These are phyloP conservation scores for Geotrichum citri-aurantii DNA, from an alignment of 1,139 yeast genomes.

Conservation along the genomic window DNA sequence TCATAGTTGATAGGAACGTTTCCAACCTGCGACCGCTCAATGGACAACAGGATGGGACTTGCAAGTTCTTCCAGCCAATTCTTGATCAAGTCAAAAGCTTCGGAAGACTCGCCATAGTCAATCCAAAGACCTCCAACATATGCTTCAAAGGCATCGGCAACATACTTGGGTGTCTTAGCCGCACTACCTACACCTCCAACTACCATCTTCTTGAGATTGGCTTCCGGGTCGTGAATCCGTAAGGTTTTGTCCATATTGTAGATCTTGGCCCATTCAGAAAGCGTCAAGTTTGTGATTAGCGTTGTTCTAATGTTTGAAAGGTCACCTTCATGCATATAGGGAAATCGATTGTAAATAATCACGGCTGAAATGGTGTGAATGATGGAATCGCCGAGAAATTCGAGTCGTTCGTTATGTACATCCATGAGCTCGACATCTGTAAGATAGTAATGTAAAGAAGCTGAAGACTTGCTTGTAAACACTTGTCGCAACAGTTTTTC, in stretches of 20 bases:
- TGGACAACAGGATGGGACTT: conserved; percentile 45
- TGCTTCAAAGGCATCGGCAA: conserved; percentile 84
- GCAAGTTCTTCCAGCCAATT: conserved; percentile 58
- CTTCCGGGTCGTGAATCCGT: conserved; percentile 21
- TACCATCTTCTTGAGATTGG: conserved; percentile 16
- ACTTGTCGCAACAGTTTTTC: conserved; percentile 60
- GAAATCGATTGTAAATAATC: conserved; percentile 59
- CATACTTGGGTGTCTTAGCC: conserved; percentile 41
- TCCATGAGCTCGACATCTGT: conserved; percentile 52
- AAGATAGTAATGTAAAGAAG: conserved; percentile 51
- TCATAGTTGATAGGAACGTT: conserved; percentile 44
- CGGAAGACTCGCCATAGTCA: conserved; percentile 44
- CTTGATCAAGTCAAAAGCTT: conserved; percentile 45
- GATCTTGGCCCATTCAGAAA: conserved; percentile 62
- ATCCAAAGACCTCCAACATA: conserved; percentile 71
- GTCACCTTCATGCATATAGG: conserved; percentile 74
- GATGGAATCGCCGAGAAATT: conserved; percentile 89
- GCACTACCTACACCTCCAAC: conserved; percentile 28
- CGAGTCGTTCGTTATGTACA: conserved; percentile 82
- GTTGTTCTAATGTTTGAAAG: conserved; percentile 65
- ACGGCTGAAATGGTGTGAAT: conserved; percentile 68
- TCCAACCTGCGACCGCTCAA: conserved; percentile 30
- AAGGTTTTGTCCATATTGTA: conserved; percentile 67
- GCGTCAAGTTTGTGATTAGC: conserved; percentile 67
- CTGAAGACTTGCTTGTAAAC: conserved; percentile 73